These are phyloP conservation scores for Lithohypha guttulata DNA, from an alignment of 2,329 filamentous ascomycete species.

Conservation along the genomic window DNA sequence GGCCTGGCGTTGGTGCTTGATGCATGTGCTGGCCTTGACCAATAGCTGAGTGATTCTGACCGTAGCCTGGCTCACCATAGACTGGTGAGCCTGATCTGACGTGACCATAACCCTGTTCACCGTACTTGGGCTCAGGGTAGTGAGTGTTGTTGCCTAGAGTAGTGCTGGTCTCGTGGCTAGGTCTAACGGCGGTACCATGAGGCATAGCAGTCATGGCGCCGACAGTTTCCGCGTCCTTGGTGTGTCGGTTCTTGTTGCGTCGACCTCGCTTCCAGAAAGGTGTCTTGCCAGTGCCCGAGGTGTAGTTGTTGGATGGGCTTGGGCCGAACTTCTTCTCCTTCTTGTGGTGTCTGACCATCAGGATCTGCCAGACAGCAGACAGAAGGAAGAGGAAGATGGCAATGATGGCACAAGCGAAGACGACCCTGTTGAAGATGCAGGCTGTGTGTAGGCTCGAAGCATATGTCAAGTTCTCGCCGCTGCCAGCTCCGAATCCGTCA, in stretches of 20 bases:
- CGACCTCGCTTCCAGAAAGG: conserved; percentile 33
- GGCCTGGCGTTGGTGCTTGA: too few relatives aligned
- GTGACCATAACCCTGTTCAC: conserved; percentile 19
- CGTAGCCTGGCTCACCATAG: conserved; percentile 8
- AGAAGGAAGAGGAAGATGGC: conserved; percentile 71
- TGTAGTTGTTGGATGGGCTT: conserved; percentile 57
- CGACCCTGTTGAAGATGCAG: conserved; percentile 66
- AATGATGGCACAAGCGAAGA: conserved; percentile 67
- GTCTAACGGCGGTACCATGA: conserved; percentile 27
- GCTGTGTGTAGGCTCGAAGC: conserved; percentile 42
- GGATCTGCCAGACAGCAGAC: conserved; percentile 58
- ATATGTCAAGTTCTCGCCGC: conserved; percentile 23
- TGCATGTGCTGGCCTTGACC: too few relatives aligned
- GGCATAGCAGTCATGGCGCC: too few relatives aligned
- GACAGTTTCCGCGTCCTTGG: conserved; percentile 37
- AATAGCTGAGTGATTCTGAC: neutral
- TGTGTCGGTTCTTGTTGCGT: conserved; percentile 24
- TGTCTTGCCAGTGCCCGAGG: conserved; percentile 44
- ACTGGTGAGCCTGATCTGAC: too few relatives aligned
- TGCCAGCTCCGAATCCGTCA: conserved; percentile 28
- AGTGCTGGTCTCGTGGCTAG: conserved; percentile 40
- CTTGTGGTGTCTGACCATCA: conserved; percentile 59
- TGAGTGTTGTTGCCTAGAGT: conserved; percentile 33
- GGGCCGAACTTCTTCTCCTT: conserved; percentile 64
- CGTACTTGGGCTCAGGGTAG: conserved; percentile 27